These are phyloP conservation scores for Papiliotrema flavescens DNA, from an alignment of 1,284 basidiomycete species.

Conservation along the genomic window DNA sequence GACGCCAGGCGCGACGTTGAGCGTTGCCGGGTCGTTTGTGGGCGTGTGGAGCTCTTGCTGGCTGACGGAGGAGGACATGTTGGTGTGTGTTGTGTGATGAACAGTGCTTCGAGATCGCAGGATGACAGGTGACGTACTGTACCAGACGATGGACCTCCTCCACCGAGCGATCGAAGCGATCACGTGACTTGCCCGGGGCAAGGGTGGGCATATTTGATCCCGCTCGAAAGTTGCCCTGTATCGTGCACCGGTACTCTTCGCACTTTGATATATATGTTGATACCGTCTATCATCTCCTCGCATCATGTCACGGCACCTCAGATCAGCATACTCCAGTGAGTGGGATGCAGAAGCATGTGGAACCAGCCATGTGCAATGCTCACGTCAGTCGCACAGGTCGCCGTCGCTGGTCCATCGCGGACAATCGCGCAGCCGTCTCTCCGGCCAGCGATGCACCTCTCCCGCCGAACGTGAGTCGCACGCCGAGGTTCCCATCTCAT, in stretches of 20 bases:
- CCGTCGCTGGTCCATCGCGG: constrained; percentile 4
- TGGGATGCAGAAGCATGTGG: neutral
- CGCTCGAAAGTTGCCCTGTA: constrained; percentile 3
- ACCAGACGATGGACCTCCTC: no score
- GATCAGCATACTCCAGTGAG: constrained; percentile 1
- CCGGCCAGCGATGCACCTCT: neutral
- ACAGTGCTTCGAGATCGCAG: neutral
- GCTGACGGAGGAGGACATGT: constrained; percentile 3
- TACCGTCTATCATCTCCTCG: neutral
- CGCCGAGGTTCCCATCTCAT: no score
- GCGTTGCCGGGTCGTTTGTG: constrained; percentile 7
- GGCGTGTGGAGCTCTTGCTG: constrained; percentile 9
- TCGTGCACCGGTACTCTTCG: neutral
- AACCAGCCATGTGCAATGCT: neutral
- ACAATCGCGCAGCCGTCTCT: neutral
- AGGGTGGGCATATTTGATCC: neutral
- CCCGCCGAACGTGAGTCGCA: constrained; percentile 2
- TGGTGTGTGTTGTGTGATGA: neutral
- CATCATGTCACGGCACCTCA: neutral
- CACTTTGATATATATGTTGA: neutral
- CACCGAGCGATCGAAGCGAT: neutral
- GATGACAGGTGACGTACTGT: no score
- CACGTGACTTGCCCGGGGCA: neutral
- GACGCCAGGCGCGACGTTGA: constrained; percentile 19
- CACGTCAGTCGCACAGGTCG: neutral